A percentile compares a stretch with the other conserved stretches of the same genome.
Evolutionary conservation across 2,329 filamentous ascomycete genomes (phyloP).

Genomic region (Parastagonospora nodorum): DNA sequence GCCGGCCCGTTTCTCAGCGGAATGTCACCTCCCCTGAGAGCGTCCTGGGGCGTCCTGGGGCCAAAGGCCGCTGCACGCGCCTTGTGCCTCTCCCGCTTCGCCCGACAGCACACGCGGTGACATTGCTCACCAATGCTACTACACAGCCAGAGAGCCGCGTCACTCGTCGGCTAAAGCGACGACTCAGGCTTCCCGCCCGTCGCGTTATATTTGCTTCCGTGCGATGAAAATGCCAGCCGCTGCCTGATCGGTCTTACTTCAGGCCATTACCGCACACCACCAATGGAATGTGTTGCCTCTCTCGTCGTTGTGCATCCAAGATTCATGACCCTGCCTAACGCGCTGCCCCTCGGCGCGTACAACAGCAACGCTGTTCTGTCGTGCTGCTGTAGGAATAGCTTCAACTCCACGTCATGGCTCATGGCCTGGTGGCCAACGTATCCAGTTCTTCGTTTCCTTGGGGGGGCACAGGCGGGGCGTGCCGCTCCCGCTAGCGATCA

Average conservation of each 20-base stretch:
- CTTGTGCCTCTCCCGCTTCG: slow-evolving; percentile 8
- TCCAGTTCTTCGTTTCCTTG: slow-evolving; percentile 23
- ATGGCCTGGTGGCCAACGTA: slow-evolving; percentile 4
- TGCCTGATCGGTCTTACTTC: slow-evolving; percentile 18
- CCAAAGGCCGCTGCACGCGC: slow-evolving; percentile 6
- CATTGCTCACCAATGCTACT: slow-evolving; percentile 1
- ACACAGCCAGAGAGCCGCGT: slow-evolving; percentile 16
- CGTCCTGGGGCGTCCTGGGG: neutral
- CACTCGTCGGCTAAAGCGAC: slow-evolving; percentile 22
- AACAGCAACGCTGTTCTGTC: neutral
- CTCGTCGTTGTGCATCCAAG: slow-evolving; percentile 14
- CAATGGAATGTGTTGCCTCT: slow-evolving; percentile 13
- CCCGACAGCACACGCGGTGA: slow-evolving; percentile 13
- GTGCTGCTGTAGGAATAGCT: neutral
- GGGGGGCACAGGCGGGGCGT: slow-evolving; percentile 28
- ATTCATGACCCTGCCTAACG: slow-evolving; percentile 17
- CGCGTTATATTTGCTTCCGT: slow-evolving; percentile 10
- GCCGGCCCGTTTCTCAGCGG: slow-evolving; percentile 22
- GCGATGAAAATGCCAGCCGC: slow-evolving; percentile 5
- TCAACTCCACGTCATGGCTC: neutral
- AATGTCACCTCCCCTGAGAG: slow-evolving; percentile 2
- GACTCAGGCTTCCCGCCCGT: slow-evolving; percentile 19
- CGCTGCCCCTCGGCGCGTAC: slow-evolving; percentile 19
- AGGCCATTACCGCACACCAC: neutral
- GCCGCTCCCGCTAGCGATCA: slow-evolving; percentile 34